Evolutionary conservation across 352 stramenopile species (phyloP).

Genomic region (Peronospora destructor): DNA sequence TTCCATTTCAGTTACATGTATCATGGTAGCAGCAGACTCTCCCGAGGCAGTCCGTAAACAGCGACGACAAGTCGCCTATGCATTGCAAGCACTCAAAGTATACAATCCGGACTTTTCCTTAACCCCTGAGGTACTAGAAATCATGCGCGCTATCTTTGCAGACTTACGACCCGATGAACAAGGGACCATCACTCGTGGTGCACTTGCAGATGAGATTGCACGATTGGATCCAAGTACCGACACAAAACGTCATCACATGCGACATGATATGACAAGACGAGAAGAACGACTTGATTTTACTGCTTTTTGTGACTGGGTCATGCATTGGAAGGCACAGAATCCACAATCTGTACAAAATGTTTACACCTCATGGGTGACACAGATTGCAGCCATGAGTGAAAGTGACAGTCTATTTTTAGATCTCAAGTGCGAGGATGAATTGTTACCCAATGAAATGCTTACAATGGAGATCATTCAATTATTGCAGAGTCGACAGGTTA

Average conservation of each 20-base stretch:
- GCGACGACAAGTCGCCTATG: slow-evolving; percentile 35
- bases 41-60: slow-evolving; percentile 10
- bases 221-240: slow-evolving; percentile 55
- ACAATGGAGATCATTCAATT: slow-evolving; percentile 30
- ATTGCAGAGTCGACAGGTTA: slow-evolving; percentile 20
- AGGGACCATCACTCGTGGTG: slow-evolving; percentile 45
- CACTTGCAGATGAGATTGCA: slow-evolving; percentile 56
- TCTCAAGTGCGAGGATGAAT: slow-evolving; percentile 31
- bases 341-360: slow-evolving; percentile 58
- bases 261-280: slow-evolving; percentile 28
- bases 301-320: slow-evolving; percentile 68
- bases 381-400: slow-evolving; percentile 61
- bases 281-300: slow-evolving; percentile 59
- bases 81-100: slow-evolving; percentile 54
- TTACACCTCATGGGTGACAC: slow-evolving; percentile 69
- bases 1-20: background rate
- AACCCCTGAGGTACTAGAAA: slow-evolving; percentile 74
- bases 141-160: slow-evolving; percentile 76
- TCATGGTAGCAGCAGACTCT: slow-evolving; percentile 3
- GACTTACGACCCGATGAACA: slow-evolving; percentile 46
- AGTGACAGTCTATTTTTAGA: slow-evolving; percentile 68
- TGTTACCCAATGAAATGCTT: slow-evolving; percentile 28
- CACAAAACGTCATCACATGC: slow-evolving; percentile 33
- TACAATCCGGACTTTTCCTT: slow-evolving; percentile 82
- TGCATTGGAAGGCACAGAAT: slow-evolving; percentile 72